A percentile compares a stretch with the other conserved stretches of the same genome.
phyloP scores from a whole-genome alignment of 2,329 filamentous ascomycete species.

The Xylariomycetidae sp. region DNA sequence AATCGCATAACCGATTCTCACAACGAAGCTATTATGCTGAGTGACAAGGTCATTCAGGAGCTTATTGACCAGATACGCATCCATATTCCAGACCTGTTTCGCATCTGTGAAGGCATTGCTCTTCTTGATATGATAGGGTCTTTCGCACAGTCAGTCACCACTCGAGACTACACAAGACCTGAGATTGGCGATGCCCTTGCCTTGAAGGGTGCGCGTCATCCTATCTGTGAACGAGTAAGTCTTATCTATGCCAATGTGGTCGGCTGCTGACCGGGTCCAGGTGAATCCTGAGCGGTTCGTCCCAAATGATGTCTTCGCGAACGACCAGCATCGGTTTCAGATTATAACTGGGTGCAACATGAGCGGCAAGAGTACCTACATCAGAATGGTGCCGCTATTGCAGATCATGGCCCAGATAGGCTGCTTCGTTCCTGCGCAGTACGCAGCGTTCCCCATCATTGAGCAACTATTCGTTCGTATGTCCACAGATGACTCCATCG shows the following conservation, averaged over 20 bases:
- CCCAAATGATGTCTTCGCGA: constrained; percentile 86
- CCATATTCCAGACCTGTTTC: constrained; percentile 69
- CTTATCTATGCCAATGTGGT: neutral
- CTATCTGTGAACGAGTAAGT: constrained; percentile 63
- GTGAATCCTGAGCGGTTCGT: constrained; percentile 64
- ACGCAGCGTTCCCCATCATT: constrained; percentile 73
- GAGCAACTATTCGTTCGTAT: constrained; percentile 83
- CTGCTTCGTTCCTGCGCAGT: constrained; percentile 80
- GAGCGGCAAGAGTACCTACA: constrained; percentile 96
- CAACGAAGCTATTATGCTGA: constrained; percentile 76
- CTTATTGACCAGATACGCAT: constrained; percentile 67
- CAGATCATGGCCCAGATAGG: constrained; percentile 93
- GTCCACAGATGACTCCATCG: constrained; percentile 80
- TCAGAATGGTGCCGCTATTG: constrained; percentile 75
- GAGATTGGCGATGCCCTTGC: constrained; percentile 63
- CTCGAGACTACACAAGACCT: constrained; percentile 55
- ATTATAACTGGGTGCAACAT: constrained; percentile 96
- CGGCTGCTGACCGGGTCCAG: constrained; percentile 24
- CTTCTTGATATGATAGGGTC: constrained; percentile 79
- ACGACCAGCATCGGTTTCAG: constrained; percentile 75
- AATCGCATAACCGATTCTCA: constrained; percentile 72
- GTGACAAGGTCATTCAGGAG: constrained; percentile 67
- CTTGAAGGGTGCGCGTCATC: constrained; percentile 69
- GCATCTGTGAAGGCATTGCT: constrained; percentile 78
- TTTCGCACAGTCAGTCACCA: constrained; percentile 69